Evolutionary conservation across 306 rosid genomes (phyloP).

Genomic region (Inga oerstediana): DNA sequence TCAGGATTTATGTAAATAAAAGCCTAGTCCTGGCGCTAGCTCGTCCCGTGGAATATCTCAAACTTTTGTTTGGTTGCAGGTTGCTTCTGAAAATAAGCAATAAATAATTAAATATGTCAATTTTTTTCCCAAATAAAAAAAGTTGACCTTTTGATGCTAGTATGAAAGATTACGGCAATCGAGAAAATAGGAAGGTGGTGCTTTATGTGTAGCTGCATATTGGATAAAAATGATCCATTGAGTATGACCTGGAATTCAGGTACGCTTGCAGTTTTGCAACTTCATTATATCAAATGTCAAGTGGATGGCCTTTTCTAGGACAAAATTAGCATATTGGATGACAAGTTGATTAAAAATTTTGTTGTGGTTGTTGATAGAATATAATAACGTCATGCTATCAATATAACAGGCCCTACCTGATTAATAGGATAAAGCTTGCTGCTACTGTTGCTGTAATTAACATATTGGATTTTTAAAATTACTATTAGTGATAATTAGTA

Average conservation of each 20-base stretch:
- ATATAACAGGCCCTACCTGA: too few relatives aligned
- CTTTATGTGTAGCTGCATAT: not conserved
- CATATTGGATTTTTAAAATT: not conserved
- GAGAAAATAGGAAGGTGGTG: not conserved
- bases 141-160: not conserved
- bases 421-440: too few relatives aligned
- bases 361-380: too few relatives aligned
- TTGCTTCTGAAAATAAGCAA: constrained; percentile 24
- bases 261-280: not conserved
- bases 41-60: constrained; percentile 24
- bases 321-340: not conserved
- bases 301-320: not conserved
- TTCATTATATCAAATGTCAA: not conserved
- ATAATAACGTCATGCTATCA: too few relatives aligned
- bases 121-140: not conserved
- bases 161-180: not conserved
- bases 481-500: not conserved
- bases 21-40: constrained; percentile 35
- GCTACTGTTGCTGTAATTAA: too few relatives aligned
- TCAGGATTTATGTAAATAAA: constrained; percentile 46
- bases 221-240: not conserved
- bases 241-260: not conserved
- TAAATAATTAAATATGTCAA: constrained; percentile 3
- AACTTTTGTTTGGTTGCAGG: constrained; percentile 19
- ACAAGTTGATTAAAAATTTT: too few relatives aligned